A percentile compares a stretch with the other conserved stretches of the same genome.
These are phyloP conservation scores for Suillus ampliporus DNA, from an alignment of 768 basidiomycete species.

Conservation along the genomic window DNA sequence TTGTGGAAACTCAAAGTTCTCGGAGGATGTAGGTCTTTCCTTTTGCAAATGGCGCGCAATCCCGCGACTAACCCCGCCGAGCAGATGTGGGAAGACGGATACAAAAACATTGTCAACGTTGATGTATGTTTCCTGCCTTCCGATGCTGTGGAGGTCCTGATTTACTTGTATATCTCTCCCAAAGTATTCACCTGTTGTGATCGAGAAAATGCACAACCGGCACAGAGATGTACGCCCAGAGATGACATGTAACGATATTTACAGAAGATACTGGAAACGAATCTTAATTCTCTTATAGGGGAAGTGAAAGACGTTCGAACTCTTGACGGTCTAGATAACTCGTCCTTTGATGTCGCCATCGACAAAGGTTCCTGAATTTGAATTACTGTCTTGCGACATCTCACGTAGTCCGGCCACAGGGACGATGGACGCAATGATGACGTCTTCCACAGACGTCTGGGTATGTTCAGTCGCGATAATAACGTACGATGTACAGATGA, in stretches of 20 bases:
- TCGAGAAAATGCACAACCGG: constrained; percentile 71
- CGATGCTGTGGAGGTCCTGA: not conserved
- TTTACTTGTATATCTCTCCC: not conserved
- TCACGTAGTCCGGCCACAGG: constrained; percentile 38
- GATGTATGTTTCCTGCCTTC: constrained; percentile 56
- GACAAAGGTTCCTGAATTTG: constrained; percentile 66
- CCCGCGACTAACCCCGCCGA: constrained; percentile 11
- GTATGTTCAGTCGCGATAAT: constrained; percentile 41
- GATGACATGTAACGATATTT: constrained; percentile 65
- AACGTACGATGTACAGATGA: not conserved
- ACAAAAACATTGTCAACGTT: constrained; percentile 77
- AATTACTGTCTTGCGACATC: not conserved
- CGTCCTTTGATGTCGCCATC: constrained; percentile 77
- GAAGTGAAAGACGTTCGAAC: constrained; percentile 83
- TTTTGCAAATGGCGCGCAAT: not conserved
- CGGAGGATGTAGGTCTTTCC: constrained; percentile 64
- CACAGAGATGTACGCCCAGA: constrained; percentile 57
- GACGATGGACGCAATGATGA: constrained; percentile 93
- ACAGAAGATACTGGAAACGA: not conserved
- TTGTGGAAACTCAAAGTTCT: constrained; percentile 83
- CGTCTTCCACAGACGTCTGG: constrained; percentile 83
- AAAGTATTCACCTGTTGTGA: constrained; percentile 77
- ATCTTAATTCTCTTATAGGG: constrained; percentile 52
- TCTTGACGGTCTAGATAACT: constrained; percentile 58
- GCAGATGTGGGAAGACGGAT: constrained; percentile 90